A percentile compares a stretch with the other conserved stretches of the same genome.
Conservation (phyloP, 176 grass and related monocot species). For the Zoysia japonica region DNA sequence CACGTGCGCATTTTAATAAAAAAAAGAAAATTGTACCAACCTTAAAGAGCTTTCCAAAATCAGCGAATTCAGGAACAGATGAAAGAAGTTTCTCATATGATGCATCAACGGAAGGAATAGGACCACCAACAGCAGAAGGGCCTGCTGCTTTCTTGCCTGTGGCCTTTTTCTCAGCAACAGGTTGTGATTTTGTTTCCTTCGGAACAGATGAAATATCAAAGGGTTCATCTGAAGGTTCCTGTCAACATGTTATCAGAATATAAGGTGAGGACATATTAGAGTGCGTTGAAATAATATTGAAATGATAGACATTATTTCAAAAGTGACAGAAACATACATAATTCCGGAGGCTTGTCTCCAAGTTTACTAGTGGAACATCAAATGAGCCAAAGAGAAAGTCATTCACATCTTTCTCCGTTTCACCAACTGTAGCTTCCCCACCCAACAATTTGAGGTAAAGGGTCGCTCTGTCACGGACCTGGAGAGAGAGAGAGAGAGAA, state of each 20-base stretch:
- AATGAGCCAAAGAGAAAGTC: conserved; percentile 94
- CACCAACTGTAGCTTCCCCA: conserved; percentile 68
- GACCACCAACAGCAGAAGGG: conserved; percentile 60
- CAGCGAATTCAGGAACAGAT: conserved; percentile 65
- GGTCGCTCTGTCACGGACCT: conserved; percentile 95
- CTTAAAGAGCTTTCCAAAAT: too few relatives aligned
- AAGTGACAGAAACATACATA: conserved; percentile 54
- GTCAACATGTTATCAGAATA: conserved; percentile 29
- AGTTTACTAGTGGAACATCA: conserved; percentile 88
- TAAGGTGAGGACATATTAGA: conserved; percentile 12
- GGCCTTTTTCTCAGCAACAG: conserved; percentile 89
- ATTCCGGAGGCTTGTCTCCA: conserved; percentile 81
- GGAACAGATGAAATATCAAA: conserved; percentile 89
- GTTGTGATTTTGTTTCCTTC: conserved; percentile 83
- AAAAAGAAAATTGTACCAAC: too few relatives aligned
- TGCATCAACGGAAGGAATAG: conserved; percentile 65
- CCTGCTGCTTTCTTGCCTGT: conserved; percentile 84
- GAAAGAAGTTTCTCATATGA: conserved; percentile 94
- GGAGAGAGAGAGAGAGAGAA: not conserved
- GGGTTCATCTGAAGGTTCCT: conserved; percentile 81
- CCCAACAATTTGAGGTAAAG: conserved; percentile 80
- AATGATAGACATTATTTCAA: not conserved
- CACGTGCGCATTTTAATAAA: not conserved
- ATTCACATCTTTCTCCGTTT: conserved; percentile 74
- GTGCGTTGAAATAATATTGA: conserved; percentile 16